Conservation (phyloP, 2,329 filamentous ascomycete species). For the Aurifilum marmelostoma region DNA sequence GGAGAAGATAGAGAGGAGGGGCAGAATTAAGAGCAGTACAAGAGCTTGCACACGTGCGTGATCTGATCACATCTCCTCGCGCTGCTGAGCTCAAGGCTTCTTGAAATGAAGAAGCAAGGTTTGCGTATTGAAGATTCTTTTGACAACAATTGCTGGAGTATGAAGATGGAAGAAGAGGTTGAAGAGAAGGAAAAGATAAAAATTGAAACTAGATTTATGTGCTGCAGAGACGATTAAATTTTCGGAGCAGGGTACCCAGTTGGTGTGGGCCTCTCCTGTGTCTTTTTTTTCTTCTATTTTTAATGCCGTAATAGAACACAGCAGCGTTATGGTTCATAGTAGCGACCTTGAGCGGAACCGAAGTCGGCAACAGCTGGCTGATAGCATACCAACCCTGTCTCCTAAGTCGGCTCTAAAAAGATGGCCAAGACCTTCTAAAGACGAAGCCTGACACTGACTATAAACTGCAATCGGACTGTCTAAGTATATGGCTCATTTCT, state of each 20-base stretch:
- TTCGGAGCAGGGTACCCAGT: constrained; percentile 2
- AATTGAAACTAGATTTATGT: constrained; percentile 1
- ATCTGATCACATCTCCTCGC: neutral
- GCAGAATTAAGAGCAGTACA: neutral
- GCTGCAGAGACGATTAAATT: constrained; percentile 2
- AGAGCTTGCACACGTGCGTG: neutral
- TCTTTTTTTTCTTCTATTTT: too few relatives aligned
- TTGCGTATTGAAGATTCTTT: neutral
- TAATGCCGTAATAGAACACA: too few relatives aligned
- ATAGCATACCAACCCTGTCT: constrained; percentile 11
- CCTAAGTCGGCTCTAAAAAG: constrained; percentile 16
- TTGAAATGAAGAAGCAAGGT: neutral
- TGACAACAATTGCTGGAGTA: neutral
- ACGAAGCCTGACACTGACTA: neutral
- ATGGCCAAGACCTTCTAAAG: neutral
- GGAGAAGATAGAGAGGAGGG: neutral
- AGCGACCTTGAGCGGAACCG: constrained; percentile 1
- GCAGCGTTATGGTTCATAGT: too few relatives aligned
- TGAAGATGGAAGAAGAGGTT: neutral
- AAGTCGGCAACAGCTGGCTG: constrained; percentile 9
- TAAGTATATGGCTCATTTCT: neutral
- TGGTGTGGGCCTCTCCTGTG: neutral
- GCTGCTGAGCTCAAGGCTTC: neutral
- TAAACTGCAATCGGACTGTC: neutral
- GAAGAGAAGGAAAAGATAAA: neutral